Evolutionary conservation across 83 land plant genomes (phyloP).

Genomic region (Picea abies): DNA sequence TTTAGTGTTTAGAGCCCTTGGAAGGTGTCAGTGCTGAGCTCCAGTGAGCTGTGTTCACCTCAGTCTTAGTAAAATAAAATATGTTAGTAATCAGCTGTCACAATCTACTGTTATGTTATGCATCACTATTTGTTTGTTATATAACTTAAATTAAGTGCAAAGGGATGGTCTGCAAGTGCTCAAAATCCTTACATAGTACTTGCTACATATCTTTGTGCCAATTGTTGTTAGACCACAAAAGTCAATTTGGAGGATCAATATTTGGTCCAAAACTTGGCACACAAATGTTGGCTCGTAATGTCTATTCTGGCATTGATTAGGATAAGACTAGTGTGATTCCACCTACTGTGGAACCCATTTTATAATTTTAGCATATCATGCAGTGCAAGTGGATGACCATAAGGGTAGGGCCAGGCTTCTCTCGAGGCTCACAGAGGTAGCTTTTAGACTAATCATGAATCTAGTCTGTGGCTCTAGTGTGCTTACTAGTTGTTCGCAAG

Average conservation of each 20-base stretch:
- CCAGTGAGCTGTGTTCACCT: background rate
- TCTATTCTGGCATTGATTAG: too few relatives aligned
- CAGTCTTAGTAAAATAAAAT: too few relatives aligned
- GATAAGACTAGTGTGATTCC: background rate
- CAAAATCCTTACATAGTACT: too few relatives aligned
- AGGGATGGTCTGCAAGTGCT: too few relatives aligned
- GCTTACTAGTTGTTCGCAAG: background rate
- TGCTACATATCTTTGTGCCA: background rate
- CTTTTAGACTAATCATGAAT: background rate
- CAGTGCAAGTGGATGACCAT: background rate
- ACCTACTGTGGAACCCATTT: background rate
- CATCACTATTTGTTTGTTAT: background rate
- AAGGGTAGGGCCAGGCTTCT: background rate
- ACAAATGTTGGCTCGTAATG: too few relatives aligned
- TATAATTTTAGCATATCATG: background rate
- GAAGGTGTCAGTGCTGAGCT: background rate
- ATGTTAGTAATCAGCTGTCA: background rate
- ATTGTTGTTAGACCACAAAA: background rate
- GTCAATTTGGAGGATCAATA: background rate
- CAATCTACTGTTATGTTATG: background rate
- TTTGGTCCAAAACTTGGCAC: too few relatives aligned
- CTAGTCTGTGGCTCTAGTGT: background rate
- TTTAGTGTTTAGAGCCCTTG: background rate
- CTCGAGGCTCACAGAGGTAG: background rate
- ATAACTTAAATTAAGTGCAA: too few relatives aligned